Percentiles rank a stretch among this genome's conserved stretches.
phyloP scores from a whole-genome alignment of 148 eudicot species.

The Mesembryanthemum crystallinum region DNA sequence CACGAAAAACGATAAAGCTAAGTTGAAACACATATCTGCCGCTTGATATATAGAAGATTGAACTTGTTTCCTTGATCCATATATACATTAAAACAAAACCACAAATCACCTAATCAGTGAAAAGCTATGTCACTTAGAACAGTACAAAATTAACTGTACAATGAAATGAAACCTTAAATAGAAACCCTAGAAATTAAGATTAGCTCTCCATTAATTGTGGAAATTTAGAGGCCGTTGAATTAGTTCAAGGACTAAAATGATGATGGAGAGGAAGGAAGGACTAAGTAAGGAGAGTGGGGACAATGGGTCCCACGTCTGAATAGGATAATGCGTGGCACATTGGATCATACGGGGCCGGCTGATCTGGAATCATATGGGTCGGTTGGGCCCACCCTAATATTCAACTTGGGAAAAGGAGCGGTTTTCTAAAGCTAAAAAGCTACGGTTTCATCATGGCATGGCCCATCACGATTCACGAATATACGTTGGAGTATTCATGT shows the following conservation, averaged over 20 bases:
- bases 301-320: not conserved
- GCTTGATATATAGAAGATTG: too few species aligned
- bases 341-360: not conserved
- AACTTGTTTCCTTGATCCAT: too few species aligned
- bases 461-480: conserved; percentile 12
- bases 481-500: not conserved
- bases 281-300: not conserved
- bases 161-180: too few species aligned
- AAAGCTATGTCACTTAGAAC: too few species aligned
- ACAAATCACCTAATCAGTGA: too few species aligned
- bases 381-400: not conserved
- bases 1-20: too few species aligned
- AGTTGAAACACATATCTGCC: too few species aligned
- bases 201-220: not conserved
- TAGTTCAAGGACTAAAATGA: conserved; percentile 24
- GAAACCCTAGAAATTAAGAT: too few species aligned
- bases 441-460: not conserved
- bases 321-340: conserved; percentile 23
- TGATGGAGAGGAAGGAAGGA: not conserved
- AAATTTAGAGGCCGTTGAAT: conserved; percentile 4
- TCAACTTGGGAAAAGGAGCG: conserved; percentile 12
- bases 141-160: too few species aligned
- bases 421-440: conserved; percentile 17
- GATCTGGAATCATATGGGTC: conserved; percentile 26
- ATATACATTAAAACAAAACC: too few species aligned